A percentile compares a stretch with the other conserved stretches of the same genome.
Evolutionary conservation across 2,329 filamentous ascomycete species (phyloP).

Genomic region (Fusarium sp.): DNA sequence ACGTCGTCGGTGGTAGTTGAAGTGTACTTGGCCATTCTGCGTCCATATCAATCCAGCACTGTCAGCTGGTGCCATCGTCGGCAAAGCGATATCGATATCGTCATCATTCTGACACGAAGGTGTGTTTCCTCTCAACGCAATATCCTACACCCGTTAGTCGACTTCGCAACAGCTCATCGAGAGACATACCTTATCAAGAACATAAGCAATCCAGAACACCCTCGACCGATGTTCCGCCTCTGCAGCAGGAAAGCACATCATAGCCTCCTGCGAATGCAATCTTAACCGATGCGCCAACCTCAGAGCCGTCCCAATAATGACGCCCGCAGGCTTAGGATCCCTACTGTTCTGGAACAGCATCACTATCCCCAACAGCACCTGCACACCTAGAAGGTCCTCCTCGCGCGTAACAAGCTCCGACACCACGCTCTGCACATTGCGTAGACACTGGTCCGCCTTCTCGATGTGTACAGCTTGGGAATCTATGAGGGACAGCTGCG

Average conservation of each 20-base stretch:
- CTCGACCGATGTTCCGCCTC: constrained; percentile 51
- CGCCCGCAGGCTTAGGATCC: constrained; percentile 52
- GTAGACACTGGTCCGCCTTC: constrained; percentile 48
- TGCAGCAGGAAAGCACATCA: constrained; percentile 42
- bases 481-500: constrained; percentile 33
- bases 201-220: constrained; percentile 57
- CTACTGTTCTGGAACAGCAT: constrained; percentile 53
- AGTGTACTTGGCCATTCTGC: constrained; percentile 47
- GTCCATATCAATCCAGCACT: constrained; percentile 51
- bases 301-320: constrained; percentile 54
- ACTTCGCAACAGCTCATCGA: rapidly evolving
- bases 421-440: constrained; percentile 53
- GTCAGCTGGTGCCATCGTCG: constrained; percentile 46
- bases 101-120: constrained; percentile 54
- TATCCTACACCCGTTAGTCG: constrained; percentile 36
- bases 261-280: constrained; percentile 48
- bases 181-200: constrained; percentile 52
- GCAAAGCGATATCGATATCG: constrained; percentile 56
- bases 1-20: constrained; percentile 55
- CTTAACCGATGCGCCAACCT: constrained; percentile 52
- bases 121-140: constrained; percentile 51
- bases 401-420: constrained; percentile 54
- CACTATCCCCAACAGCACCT: constrained; percentile 54
- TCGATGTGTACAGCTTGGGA: constrained; percentile 32
- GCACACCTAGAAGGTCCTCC: constrained; percentile 53